These are phyloP conservation scores for Primulina eburnea DNA, from an alignment of 257 asterid species.

Conservation along the genomic window DNA sequence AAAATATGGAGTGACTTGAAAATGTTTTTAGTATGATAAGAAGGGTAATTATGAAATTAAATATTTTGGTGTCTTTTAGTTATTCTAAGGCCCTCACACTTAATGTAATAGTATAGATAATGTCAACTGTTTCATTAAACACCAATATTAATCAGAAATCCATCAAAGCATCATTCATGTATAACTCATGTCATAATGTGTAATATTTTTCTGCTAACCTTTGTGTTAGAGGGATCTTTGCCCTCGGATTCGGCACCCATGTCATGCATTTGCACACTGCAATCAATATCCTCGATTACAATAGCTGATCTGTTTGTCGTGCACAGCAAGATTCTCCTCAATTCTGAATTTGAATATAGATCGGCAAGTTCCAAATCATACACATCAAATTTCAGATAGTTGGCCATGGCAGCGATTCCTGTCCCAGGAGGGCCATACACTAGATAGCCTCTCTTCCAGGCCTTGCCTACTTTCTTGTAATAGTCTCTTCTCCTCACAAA, in stretches of 20 bases:
- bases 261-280: constrained; percentile 62
- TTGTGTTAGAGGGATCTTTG: constrained; percentile 20
- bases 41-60: too few species aligned
- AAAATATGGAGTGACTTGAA: too few species aligned
- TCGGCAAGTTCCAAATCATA: constrained; percentile 69
- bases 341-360: constrained; percentile 48
- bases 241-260: constrained; percentile 29
- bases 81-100: too few species aligned
- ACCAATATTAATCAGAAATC: not conserved
- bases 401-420: constrained; percentile 83
- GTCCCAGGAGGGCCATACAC: constrained; percentile 94
- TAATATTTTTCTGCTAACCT: constrained; percentile 27
- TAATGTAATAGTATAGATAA: too few species aligned
- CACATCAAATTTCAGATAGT: constrained; percentile 63
- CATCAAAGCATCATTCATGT: not conserved
- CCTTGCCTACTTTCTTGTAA: constrained; percentile 75
- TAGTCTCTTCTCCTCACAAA: constrained; percentile 69
- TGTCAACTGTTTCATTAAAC: constrained; percentile 44
- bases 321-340: constrained; percentile 57
- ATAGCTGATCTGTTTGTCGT: constrained; percentile 63
- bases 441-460: constrained; percentile 86
- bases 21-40: too few species aligned
- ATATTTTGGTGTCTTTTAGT: too few species aligned
- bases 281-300: constrained; percentile 79
- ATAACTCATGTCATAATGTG: not conserved